Base-by-base conservation (phyloP, 129 eudicot genomes). In the Helianthus annuus region DNA sequence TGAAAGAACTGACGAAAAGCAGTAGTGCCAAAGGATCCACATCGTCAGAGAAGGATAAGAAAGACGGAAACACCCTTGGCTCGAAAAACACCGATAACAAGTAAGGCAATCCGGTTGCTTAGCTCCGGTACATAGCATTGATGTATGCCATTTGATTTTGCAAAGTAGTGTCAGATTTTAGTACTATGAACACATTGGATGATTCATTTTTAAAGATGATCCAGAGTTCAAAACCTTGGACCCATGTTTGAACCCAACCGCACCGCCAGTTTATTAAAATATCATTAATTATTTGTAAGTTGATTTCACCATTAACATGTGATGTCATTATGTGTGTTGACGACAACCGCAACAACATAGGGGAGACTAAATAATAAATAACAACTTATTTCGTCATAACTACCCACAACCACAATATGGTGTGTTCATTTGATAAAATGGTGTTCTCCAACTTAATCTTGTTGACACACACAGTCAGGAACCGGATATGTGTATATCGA, bases 401-500 rank as follows among this genome's bases (percentile, higher is more conserved):
- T 13, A 22, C 60, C 59, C 48, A 83, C 58, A 69, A 70, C 57
- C 68, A 60, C 70, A 52, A 58, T 34, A 55, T 49, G 53, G 9
- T 55, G 69, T 55, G 48, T 42, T 68, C 59, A 71, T 62, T 66
- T 58, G 13, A 58, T 10, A 51, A 64, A 32, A 39, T 19, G 51
- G 48, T 14, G 32, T 34, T 15, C 57, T 32, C 24, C 46, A 27
- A 61, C 38, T 83, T 58, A 84, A 73, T 65, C 87, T 62, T 78
- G 87, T 66, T 77, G 89, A 77, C 99, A 94, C 91, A 94, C 92
- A 61, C 99, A 94, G 83, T 94, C 99, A 17, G 99, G 99, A 29
- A 91, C 94, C 70, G 99, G 99, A 54, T 94, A 94, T 3, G 97
- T 94, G 72, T 88, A 94, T 22, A 90, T 76, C 0, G 99, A 90